Percentiles rank a stretch among this genome's conserved stretches.
These are phyloP conservation scores for Babesia caballi DNA, from an alignment of 169 alveolate species.

Conservation along the genomic window DNA sequence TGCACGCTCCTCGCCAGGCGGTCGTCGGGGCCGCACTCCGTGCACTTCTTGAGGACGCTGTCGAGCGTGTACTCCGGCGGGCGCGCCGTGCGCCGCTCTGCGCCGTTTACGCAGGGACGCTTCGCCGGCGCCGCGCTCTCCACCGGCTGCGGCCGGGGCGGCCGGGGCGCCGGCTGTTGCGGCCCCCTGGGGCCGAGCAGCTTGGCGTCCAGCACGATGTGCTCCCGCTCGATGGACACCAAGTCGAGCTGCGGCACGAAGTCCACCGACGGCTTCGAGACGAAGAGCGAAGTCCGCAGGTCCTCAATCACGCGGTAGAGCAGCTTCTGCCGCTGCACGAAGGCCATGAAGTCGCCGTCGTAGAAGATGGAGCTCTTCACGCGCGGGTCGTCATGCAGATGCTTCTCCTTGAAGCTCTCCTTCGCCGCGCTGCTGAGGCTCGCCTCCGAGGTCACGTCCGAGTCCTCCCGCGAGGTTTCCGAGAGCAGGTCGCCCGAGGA, in stretches of 20 bases:
- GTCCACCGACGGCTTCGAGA: conserved; percentile 30
- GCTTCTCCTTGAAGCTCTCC: not conserved
- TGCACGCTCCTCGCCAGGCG: conserved; percentile 5
- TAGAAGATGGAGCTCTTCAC: conserved; percentile 9
- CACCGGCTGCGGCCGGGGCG: not conserved
- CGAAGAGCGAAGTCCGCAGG: conserved; percentile 14
- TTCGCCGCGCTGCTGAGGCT: not conserved
- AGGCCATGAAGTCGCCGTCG: conserved; percentile 16
- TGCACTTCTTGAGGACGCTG: conserved; percentile 16
- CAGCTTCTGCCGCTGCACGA: conserved; percentile 22
- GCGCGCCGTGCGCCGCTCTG: not conserved
- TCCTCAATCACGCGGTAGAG: conserved; percentile 25
- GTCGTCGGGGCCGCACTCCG: conserved; percentile 22
- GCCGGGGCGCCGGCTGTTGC: not conserved
- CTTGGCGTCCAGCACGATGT: conserved; percentile 12
- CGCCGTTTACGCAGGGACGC: not conserved
- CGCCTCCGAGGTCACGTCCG: conserved; percentile 15
- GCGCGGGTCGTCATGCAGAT: conserved; percentile 3
- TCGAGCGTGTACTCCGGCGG: conserved; percentile 10
- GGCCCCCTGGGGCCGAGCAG: conserved; percentile 11
- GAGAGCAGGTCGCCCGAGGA: conserved; percentile 20
- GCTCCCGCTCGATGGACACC: conserved; percentile 18
- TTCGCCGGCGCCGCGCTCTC: not conserved
- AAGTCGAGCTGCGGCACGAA: conserved; percentile 10
- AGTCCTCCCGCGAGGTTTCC: conserved; percentile 19